A percentile compares a stretch with the other conserved stretches of the same genome.
phyloP scores from a whole-genome alignment of 2,329 filamentous ascomycete species.

The Stagonosporopsis vannaccii region DNA sequence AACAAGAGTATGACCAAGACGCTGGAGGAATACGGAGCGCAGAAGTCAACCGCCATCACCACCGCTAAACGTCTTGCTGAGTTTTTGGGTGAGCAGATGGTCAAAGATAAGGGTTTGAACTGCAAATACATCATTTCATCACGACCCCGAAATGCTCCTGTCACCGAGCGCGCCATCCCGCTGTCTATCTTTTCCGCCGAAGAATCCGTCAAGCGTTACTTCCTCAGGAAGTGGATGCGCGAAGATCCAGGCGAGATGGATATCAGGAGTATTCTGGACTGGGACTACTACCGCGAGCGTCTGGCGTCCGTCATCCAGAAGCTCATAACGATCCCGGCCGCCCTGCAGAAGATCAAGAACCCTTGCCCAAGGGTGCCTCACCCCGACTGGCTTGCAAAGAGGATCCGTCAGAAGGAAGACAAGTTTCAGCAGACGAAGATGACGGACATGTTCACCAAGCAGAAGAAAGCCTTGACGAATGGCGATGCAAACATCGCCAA shows the following conservation, averaged over 20 bases:
- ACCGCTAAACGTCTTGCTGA: conserved; percentile 94
- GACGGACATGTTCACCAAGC: conserved; percentile 84
- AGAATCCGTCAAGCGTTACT: conserved; percentile 83
- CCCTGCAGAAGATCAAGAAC: conserved; percentile 92
- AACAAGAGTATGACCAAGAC: conserved; percentile 99
- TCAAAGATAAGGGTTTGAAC: conserved; percentile 98
- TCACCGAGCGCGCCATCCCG: conserved; percentile 92
- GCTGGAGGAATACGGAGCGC: conserved; percentile 90
- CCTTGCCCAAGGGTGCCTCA: conserved; percentile 92
- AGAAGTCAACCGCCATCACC: conserved; percentile 99
- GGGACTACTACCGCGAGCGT: conserved; percentile 96
- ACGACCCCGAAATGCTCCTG: conserved; percentile 83
- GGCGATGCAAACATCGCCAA: conserved; percentile 70
- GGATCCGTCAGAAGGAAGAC: conserved; percentile 95
- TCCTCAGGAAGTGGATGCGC: conserved; percentile 93
- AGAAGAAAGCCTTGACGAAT: conserved; percentile 74
- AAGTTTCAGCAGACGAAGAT: conserved; percentile 99
- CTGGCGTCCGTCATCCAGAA: conserved; percentile 98
- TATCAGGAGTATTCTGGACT: conserved; percentile 87
- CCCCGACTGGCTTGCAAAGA: conserved; percentile 93
- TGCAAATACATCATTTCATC: conserved; percentile 99
- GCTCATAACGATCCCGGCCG: conserved; percentile 96
- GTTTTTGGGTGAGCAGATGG: conserved; percentile 97
- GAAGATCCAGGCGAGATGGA: conserved; percentile 93
- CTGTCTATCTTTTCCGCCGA: conserved; percentile 98